Evolutionary conservation across 2,329 filamentous ascomycete species (phyloP), one percentile per base, ranked within the genome.

Genomic region (Sordariomycetes sp.): DNA sequence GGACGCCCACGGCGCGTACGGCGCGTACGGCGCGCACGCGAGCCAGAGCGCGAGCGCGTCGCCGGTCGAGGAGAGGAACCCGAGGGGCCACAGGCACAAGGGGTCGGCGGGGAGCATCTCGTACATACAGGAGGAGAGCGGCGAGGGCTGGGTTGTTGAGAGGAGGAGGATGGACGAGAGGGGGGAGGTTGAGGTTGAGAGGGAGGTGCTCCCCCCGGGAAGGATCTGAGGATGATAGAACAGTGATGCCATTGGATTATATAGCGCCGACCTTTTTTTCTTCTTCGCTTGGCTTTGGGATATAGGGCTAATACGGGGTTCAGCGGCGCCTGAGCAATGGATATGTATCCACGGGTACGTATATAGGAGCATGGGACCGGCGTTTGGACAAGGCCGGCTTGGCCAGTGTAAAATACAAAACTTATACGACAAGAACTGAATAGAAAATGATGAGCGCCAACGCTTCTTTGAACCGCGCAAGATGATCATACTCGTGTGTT

Each of bases 61-160:
- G 34, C 55, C 4, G 35, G 24, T 22, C 25, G 37, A 25, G 43
- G 60, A 25, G 59, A 59, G 32, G 57, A 58, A 51, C 51, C 57
- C 22, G n/a, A 24, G 10, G 50, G 25, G 28, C 3, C 80, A 82
- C 62, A 71, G 74, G 16, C 74, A 80, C 62, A 78, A 76, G 62
- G 73, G 79, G 55, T 87, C 82, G 53, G 76, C 83, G 1, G 87
- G 89, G 63, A 88, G 85, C 61, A 83, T 90, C 37, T 86, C 85
- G 7, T 90, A 90, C 68, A 76, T 79, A 2, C 82, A 86, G 60
- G 83, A 87, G 65, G 82, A 85, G 53, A 77, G 77, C 10, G 80
- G 78, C 1, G 79, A 80, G 62, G 79, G 77, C 53, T 90, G 87
- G 87, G 80, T 90, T 8, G 73, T 90, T 63, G 87, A 90, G 69